Percentiles rank a stretch among this genome's conserved stretches.
These are phyloP conservation scores for Elsinoe necatrix DNA, from an alignment of 2,329 filamentous ascomycete genomes.

Conservation along the genomic window DNA sequence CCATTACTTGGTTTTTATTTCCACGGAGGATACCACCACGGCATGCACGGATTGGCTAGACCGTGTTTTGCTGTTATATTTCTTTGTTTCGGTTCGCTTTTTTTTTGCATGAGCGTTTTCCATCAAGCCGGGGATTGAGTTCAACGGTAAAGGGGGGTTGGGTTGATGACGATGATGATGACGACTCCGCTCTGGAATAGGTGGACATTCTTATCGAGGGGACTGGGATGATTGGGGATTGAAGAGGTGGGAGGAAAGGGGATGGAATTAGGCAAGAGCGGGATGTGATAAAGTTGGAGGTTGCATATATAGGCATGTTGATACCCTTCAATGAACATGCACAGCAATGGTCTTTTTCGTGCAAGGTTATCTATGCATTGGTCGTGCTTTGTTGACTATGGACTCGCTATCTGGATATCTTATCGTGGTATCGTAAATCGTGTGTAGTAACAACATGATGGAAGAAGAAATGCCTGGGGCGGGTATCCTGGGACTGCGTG, in stretches of 20 bases:
- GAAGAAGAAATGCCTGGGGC: not conserved
- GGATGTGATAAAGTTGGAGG: not conserved
- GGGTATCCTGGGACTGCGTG: not conserved
- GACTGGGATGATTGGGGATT: not conserved
- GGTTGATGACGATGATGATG: not conserved
- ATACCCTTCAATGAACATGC: conserved; percentile 2
- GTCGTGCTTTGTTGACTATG: not conserved
- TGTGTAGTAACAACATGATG: not conserved
- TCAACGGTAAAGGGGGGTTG: not conserved
- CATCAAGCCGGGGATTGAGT: too few species aligned
- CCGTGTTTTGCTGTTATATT: not conserved
- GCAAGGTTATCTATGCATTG: too few species aligned
- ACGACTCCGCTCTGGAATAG: not conserved
- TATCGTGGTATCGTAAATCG: conserved; percentile 4
- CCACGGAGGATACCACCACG: not conserved
- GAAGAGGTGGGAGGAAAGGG: too few species aligned
- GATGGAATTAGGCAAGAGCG: not conserved
- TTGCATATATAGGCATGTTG: not conserved
- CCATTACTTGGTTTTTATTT: not conserved
- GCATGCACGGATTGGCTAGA: not conserved
- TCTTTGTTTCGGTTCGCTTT: not conserved
- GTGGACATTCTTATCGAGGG: not conserved
- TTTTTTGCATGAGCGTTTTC: not conserved
- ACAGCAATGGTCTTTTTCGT: too few species aligned
- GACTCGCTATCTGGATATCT: not conserved